Evolutionary conservation across 225 moss, liverwort and hornwort genomes (phyloP).

Genomic region (Polytrichum commune): DNA sequence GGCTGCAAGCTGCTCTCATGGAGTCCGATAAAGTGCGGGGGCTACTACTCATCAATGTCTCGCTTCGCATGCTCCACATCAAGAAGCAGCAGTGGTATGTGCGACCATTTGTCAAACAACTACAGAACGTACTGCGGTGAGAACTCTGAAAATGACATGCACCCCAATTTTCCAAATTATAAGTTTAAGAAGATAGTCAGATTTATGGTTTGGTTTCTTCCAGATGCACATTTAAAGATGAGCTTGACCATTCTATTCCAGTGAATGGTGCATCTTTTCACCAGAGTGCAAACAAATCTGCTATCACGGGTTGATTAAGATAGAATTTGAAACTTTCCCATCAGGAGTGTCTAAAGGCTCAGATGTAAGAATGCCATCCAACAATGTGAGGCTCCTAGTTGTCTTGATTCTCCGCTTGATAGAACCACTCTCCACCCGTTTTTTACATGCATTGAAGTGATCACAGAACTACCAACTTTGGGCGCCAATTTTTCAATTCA

Average conservation of each 20-base stretch:
- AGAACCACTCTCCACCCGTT: not conserved
- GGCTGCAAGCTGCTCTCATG: constrained; percentile 72
- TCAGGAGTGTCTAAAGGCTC: no score
- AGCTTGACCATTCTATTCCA: no score
- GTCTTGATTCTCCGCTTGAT: not conserved
- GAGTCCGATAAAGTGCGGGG: constrained; percentile 62
- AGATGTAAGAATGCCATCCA: no score
- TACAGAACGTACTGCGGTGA: constrained; percentile 74
- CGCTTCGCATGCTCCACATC: constrained; percentile 83
- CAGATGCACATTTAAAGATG: no score
- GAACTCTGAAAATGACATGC: constrained; percentile 27
- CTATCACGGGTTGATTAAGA: no score
- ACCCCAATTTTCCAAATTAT: not conserved
- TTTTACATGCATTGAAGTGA: not conserved
- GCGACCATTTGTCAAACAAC: constrained; percentile 66
- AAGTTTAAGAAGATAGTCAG: no score
- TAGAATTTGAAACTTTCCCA: no score
- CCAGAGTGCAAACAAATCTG: not conserved
- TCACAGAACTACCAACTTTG: constrained; percentile 69
- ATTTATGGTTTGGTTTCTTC: no score
- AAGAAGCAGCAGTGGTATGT: constrained; percentile 79
- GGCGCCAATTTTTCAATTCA: constrained; percentile 64
- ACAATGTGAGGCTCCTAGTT: not conserved
- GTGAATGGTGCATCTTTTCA: not conserved
- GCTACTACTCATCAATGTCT: constrained; percentile 68